Conservation (phyloP, 352 stramenopile genomes). For the Globisporangium lucens region DNA sequence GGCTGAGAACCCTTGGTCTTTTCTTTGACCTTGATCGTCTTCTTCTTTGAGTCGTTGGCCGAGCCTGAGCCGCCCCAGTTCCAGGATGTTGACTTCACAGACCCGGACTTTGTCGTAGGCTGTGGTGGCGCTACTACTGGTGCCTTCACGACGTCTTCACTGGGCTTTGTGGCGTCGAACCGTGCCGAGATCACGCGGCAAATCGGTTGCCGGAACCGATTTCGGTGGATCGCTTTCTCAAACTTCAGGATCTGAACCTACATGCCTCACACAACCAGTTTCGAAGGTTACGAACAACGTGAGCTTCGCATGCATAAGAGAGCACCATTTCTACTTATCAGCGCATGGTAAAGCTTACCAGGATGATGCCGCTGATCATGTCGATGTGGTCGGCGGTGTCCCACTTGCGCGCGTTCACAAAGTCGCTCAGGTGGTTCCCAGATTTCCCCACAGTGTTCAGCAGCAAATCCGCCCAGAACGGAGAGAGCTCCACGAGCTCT, state of each 20-base stretch:
- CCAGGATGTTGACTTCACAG: slow-evolving; percentile 12
- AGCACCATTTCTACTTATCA: neutral
- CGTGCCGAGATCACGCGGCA: slow-evolving; percentile 26
- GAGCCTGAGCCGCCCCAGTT: slow-evolving; percentile 11
- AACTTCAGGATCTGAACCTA: slow-evolving; percentile 46
- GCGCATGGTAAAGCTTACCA: slow-evolving; percentile 22
- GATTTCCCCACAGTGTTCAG: neutral
- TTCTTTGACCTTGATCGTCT: neutral
- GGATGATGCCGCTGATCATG: slow-evolving; percentile 43
- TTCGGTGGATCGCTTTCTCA: slow-evolving; percentile 58
- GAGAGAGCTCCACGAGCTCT: slow-evolving; percentile 32
- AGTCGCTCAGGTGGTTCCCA: slow-evolving; percentile 17
- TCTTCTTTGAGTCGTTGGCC: slow-evolving; percentile 2
- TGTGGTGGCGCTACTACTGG: neutral
- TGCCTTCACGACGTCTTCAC: neutral
- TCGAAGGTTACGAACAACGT: slow-evolving; percentile 6
- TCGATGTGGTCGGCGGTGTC: slow-evolving; percentile 24
- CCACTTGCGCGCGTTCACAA: slow-evolving; percentile 18
- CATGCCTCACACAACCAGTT: neutral
- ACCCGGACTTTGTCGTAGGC: neutral
- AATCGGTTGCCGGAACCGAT: slow-evolving; percentile 46
- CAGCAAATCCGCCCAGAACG: slow-evolving; percentile 17
- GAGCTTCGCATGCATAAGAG: neutral
- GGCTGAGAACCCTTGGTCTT: neutral
- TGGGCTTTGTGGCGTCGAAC: slow-evolving; percentile 3